phyloP scores from a whole-genome alignment of 148 eudicot genomes.

The Vaccinium corymbosum region DNA sequence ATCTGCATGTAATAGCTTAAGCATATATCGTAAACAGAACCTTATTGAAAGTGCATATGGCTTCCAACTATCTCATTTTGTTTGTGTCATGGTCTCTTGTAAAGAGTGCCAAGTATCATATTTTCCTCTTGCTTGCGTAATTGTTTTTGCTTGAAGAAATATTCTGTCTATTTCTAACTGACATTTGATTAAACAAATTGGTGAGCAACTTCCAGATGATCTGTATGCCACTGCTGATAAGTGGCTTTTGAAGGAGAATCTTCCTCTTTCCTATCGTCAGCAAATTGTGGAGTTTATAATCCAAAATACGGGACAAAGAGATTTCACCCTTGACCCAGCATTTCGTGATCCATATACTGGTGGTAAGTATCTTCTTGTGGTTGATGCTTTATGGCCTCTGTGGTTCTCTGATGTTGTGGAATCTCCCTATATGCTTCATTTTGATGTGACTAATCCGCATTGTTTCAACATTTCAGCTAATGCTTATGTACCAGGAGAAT shows the following conservation, averaged over 20 bases:
- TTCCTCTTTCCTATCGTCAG: conserved; percentile 83
- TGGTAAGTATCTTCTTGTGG: conserved; percentile 41
- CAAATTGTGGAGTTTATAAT: conserved; percentile 92
- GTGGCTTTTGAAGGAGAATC: conserved; percentile 92
- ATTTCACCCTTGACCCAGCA: conserved; percentile 67
- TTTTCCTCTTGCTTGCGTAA: background rate
- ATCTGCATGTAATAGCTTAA: background rate
- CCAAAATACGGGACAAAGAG: conserved; percentile 73
- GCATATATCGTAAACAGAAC: background rate
- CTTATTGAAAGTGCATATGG: background rate
- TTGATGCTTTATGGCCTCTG: background rate
- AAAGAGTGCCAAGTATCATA: background rate
- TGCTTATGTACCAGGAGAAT: conserved; percentile 84
- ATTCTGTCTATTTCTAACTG: background rate
- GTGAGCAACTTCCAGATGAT: conserved; percentile 52
- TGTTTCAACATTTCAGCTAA: conserved; percentile 56
- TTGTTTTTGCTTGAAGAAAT: background rate
- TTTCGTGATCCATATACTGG: conserved; percentile 97
- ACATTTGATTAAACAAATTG: conserved; percentile 6
- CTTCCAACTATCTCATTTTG: background rate
- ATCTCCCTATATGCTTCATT: conserved; percentile 13
- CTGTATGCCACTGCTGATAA: conserved; percentile 88
- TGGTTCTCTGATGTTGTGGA: conserved; percentile 5
- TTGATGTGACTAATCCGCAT: conserved; percentile 6
- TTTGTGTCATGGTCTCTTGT: background rate